These are phyloP conservation scores for Phytophthora tubulina DNA, from an alignment of 352 stramenopile species.

Conservation along the genomic window DNA sequence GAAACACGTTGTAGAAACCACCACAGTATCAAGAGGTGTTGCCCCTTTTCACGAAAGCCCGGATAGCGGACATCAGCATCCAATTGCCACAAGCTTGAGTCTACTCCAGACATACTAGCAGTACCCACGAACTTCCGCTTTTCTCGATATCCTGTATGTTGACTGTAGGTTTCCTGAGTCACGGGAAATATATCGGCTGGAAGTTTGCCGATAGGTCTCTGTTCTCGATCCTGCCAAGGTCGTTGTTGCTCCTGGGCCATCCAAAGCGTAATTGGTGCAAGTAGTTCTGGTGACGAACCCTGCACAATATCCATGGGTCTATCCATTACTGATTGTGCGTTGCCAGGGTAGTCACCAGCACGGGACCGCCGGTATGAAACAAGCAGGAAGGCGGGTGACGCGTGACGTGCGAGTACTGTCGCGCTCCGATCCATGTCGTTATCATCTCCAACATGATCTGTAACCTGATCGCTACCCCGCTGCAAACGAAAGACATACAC, in stretches of 20 bases:
- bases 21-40: constrained; percentile 35
- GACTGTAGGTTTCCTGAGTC: too few species aligned
- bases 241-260: background rate
- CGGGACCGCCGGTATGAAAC: constrained; percentile 50
- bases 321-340: background rate
- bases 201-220: too few species aligned
- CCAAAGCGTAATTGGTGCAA: too few species aligned
- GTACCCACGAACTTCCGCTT: background rate
- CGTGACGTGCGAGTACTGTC: constrained; percentile 39
- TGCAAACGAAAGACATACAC: constrained; percentile 38
- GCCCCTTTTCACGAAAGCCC: constrained; percentile 17
- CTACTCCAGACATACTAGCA: background rate
- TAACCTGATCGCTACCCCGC: too few species aligned
- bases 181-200: too few species aligned
- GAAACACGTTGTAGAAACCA: constrained; percentile 20
- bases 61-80: background rate
- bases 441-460: background rate
- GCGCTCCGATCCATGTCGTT: background rate
- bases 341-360: background rate
- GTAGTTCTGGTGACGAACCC: too few species aligned
- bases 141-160: background rate
- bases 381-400: constrained; percentile 43
- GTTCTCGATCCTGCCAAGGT: too few species aligned
- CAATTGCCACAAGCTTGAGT: constrained; percentile 11
- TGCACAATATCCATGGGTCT: too few species aligned